Evolutionary conservation across 129 eudicot genomes (phyloP).

Genomic region (Flaveria linearis): DNA sequence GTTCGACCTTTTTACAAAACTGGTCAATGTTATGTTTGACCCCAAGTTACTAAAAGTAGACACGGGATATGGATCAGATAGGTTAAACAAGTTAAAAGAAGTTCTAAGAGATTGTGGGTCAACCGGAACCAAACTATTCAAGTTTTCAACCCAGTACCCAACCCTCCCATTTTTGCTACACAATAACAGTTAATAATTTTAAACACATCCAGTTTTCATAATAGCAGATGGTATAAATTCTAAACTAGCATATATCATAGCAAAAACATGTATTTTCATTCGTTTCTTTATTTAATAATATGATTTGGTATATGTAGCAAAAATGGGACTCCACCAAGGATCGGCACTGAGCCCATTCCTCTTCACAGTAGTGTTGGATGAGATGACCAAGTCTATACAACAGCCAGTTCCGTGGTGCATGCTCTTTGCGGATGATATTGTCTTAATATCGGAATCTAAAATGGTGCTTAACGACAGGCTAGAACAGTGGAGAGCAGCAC

Average conservation of each 20-base stretch:
- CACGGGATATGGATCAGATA: not conserved
- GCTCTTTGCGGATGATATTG: too few species aligned
- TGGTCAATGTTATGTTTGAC: not conserved
- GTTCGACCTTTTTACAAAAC: not conserved
- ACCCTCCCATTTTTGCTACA: slow-evolving; percentile 9
- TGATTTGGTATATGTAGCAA: not conserved
- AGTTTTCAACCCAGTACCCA: not conserved
- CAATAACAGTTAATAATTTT: too few species aligned
- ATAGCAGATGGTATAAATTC: not conserved
- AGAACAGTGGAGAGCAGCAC: too few species aligned
- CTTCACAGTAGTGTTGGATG: too few species aligned
- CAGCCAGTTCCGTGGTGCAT: too few species aligned
- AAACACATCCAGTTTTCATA: not conserved
- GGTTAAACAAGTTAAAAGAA: too few species aligned
- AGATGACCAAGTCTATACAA: too few species aligned
- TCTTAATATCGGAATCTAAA: too few species aligned
- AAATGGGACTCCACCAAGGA: too few species aligned
- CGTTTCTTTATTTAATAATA: not conserved
- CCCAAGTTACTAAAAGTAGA: not conserved
- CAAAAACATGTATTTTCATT: not conserved
- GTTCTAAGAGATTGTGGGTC: not conserved
- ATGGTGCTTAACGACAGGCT: too few species aligned
- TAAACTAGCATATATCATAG: not conserved
- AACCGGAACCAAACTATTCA: not conserved
- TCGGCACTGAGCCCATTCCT: too few species aligned